These are phyloP conservation scores for Pleurotus tuber-regium DNA, from an alignment of 768 basidiomycete species.

Conservation along the genomic window DNA sequence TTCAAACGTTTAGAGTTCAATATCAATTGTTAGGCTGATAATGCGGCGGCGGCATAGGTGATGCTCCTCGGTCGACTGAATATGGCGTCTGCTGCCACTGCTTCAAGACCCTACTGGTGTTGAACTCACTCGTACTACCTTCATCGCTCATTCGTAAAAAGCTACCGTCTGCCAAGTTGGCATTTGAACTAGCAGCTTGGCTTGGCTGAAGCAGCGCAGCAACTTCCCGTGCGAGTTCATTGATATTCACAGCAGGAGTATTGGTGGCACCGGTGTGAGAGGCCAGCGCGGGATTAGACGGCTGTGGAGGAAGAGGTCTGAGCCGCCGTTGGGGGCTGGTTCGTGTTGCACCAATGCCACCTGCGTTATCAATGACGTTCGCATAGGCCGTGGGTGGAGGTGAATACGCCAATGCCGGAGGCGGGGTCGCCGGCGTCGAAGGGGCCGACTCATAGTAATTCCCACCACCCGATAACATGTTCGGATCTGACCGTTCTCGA, in stretches of 20 bases:
- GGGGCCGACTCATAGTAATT: neutral
- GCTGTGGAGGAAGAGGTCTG: constrained; percentile 4
- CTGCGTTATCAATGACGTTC: too few species aligned
- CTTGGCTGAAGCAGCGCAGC: neutral
- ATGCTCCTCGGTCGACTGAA: neutral
- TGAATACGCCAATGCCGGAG: neutral
- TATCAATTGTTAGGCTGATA: too few species aligned
- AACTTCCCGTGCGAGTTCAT: constrained; percentile 8
- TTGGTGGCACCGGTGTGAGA: constrained; percentile 1
- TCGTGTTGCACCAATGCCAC: too few species aligned
- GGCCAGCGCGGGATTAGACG: neutral
- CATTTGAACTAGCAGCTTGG: neutral
- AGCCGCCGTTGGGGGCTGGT: neutral
- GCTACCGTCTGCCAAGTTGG: neutral
- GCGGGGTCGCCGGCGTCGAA: neutral
- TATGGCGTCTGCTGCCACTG: too few species aligned
- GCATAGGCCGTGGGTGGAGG: neutral
- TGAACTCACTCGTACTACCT: too few species aligned
- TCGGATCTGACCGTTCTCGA: constrained; percentile 1
- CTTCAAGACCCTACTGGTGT: too few species aligned
- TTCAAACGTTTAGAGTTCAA: too few species aligned
- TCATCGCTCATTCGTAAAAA: constrained; percentile 1
- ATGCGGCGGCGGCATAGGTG: neutral
- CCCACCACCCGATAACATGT: neutral
- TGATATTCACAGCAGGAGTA: constrained; percentile 6